phyloP scores from a whole-genome alignment of 306 rosid species.

The Oemleria cerasiformis region DNA sequence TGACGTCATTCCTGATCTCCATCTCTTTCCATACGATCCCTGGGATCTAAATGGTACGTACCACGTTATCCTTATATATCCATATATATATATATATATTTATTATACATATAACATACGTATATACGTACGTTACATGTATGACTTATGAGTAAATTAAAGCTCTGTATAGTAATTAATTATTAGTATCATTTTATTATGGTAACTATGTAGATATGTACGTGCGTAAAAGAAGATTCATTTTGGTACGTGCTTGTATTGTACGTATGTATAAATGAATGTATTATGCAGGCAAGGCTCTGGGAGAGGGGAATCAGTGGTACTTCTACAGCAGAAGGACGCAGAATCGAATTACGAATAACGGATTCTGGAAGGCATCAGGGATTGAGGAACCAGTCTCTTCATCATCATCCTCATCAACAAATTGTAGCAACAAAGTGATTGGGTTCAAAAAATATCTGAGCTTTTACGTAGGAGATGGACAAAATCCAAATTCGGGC shows the following conservation, averaged over 20 bases:
- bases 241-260: not conserved
- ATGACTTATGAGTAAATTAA: no score
- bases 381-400: conserved; percentile 70
- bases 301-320: conserved; percentile 85
- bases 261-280: not conserved
- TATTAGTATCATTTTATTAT: no score
- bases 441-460: conserved; percentile 71
- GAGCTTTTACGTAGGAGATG: conserved; percentile 63
- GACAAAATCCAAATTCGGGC: conserved; percentile 48
- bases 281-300: conserved; percentile 80
- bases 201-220: no score
- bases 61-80: no score
- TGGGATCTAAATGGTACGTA: conserved; percentile 86
- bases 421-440: conserved; percentile 35
- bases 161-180: no score
- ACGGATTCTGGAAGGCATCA: conserved; percentile 72
- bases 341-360: conserved; percentile 50
- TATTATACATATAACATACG: no score
- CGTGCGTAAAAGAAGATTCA: not conserved
- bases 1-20: conserved; percentile 94
- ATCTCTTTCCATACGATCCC: conserved; percentile 74
- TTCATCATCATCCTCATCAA: conserved; percentile 21
- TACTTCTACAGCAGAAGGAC: conserved; percentile 82
- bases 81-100: no score
- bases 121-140: no score